Evolutionary conservation across 2,329 filamentous ascomycete genomes (phyloP), one percentile per base, ranked within the genome.

Genomic region (Endothia cerciana): DNA sequence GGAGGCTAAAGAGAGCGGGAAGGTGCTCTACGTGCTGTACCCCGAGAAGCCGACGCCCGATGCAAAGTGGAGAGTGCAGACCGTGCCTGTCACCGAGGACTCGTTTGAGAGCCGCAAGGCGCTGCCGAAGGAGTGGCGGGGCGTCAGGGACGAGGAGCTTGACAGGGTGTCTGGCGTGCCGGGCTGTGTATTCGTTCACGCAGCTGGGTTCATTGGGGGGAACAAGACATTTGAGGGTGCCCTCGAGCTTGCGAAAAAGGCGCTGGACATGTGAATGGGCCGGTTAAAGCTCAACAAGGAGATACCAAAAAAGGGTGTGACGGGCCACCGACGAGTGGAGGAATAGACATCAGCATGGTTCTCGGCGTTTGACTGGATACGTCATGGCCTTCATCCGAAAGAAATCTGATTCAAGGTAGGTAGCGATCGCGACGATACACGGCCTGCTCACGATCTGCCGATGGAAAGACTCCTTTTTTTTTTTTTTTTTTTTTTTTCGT

Each of bases 41-140:
- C 91, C 93, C 0, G 94, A 99, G 82, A 92, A 87, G 74, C 86
- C 89, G 36, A 83, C 85, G 55, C 86, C 89, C 56, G 90, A 87
- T 70, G 85, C 90, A 74, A 97, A 95, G 80, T 98, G 95, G 95
- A 88, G 95, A 65, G 91, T 99, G 68, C 93, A 97, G 79, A 90
- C 91, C 69, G 95, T 98, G n/a, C 91, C 93, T 58, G 88, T 91
- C 66, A 87, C 87, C 76, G 89, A 91, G 76, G 90, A 92, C 74
- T 95, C 92, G 67, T 99, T 99, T 75, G 86, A 92, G 78, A 97
- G 94, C 81, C 87, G 95, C 72, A 97, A 95, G 81, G 89, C 94
- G 53, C 83, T 99, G 71, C 94, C 94, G 4, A 92, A 96, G 79
- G 85, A 89, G 22, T 99, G 95, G 95, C 89, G 94, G 73, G 95